These are phyloP conservation scores for Verbascum thapsus DNA, from an alignment of 257 asterid genomes.

Conservation along the genomic window DNA sequence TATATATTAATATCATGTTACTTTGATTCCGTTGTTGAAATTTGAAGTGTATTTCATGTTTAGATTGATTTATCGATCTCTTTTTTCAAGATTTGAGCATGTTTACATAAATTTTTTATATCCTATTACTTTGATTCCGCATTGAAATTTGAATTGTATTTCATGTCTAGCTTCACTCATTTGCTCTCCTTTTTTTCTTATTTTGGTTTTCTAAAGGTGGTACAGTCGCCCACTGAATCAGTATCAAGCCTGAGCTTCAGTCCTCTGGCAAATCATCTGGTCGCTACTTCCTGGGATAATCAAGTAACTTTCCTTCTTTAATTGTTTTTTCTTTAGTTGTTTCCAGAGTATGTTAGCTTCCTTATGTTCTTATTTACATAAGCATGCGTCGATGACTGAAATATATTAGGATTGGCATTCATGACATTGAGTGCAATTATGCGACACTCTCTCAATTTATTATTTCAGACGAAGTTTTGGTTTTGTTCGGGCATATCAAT, in stretches of 20 bases:
- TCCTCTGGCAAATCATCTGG: slow-evolving; percentile 77
- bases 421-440: background rate
- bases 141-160: too few relatives aligned
- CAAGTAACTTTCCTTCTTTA: slow-evolving; percentile 52
- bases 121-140: too few relatives aligned
- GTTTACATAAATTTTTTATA: too few relatives aligned
- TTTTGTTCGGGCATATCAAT: slow-evolving; percentile 14
- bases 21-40: background rate
- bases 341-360: background rate
- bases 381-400: background rate
- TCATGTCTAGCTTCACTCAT: too few relatives aligned
- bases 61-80: too few relatives aligned
- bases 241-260: slow-evolving; percentile 86
- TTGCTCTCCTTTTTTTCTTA: slow-evolving; percentile 6
- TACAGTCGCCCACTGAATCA: slow-evolving; percentile 80
- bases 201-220: slow-evolving; percentile 43
- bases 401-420: background rate
- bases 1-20: background rate
- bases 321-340: background rate
- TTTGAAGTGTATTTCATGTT: too few relatives aligned
- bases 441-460: background rate
- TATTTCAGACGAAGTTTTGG: slow-evolving; percentile 4
- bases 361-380: background rate
- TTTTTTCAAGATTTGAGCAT: too few relatives aligned
- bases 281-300: slow-evolving; percentile 95